phyloP scores from a whole-genome alignment of 2,329 filamentous ascomycete genomes.

The Chaetomium olivaceum region DNA sequence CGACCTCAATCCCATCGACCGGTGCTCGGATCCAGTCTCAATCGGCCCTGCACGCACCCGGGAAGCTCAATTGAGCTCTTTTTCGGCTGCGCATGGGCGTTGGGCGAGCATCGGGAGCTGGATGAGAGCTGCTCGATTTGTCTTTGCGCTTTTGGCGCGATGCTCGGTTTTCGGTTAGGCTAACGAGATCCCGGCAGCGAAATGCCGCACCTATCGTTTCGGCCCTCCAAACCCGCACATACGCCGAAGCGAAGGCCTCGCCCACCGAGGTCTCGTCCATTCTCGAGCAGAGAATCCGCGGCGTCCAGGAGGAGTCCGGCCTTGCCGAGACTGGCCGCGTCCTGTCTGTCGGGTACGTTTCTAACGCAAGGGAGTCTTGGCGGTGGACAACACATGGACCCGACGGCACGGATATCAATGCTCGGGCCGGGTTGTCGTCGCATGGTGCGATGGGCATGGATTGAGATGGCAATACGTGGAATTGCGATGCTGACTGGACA shows the following conservation, averaged over 20 bases:
- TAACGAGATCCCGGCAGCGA: constrained; percentile 65
- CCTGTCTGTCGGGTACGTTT: constrained; percentile 93
- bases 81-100: constrained; percentile 33
- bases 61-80: constrained; percentile 45
- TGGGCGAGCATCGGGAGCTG: constrained; percentile 42
- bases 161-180: constrained; percentile 34
- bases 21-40: constrained; percentile 42
- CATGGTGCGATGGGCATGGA: not conserved
- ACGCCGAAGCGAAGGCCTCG: constrained; percentile 91
- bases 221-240: constrained; percentile 75
- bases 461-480: constrained; percentile 34
- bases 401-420: not conserved
- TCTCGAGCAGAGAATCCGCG: constrained; percentile 98
- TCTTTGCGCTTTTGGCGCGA: constrained; percentile 29
- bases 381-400: constrained; percentile 12
- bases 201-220: constrained; percentile 76
- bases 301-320: constrained; percentile 93
- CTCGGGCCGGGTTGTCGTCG: not conserved
- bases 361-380: constrained; percentile 27
- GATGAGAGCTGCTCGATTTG: constrained; percentile 38
- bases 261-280: constrained; percentile 99
- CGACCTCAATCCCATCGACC: constrained; percentile 50
- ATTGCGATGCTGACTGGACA: constrained; percentile 26
- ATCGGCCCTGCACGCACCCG: constrained; percentile 35
- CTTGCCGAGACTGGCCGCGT: constrained; percentile 99